These are phyloP conservation scores for Pseudopyricularia javanii DNA, from an alignment of 2,329 filamentous ascomycete species.

Conservation along the genomic window DNA sequence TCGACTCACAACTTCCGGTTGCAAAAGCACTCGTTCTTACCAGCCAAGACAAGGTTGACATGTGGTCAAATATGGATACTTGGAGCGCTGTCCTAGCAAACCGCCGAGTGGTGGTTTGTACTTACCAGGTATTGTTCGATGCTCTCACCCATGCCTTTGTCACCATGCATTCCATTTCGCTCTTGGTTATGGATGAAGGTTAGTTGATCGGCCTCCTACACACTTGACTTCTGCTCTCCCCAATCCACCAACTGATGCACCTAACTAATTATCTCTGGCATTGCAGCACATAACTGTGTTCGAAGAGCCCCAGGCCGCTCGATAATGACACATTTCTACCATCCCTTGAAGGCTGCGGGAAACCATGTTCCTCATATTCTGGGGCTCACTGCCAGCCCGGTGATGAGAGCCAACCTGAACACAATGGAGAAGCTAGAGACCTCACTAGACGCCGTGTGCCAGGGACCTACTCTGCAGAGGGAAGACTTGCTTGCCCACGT, in stretches of 20 bases:
- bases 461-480: slow-evolving; percentile 55
- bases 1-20: slow-evolving; percentile 46
- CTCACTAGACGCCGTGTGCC: slow-evolving; percentile 58
- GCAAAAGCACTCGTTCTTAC: slow-evolving; percentile 50
- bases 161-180: slow-evolving; percentile 43
- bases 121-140: slow-evolving; percentile 62
- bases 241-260: neutral
- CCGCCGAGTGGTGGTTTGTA: slow-evolving; percentile 64
- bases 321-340: slow-evolving; percentile 66
- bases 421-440: slow-evolving; percentile 51
- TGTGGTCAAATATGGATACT: slow-evolving; percentile 50
- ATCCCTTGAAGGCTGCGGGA: slow-evolving; percentile 26
- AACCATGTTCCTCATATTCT: slow-evolving; percentile 51
- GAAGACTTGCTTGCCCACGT: slow-evolving; percentile 57
- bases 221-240: neutral
- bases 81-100: slow-evolving; percentile 54
- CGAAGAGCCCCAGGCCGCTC: slow-evolving; percentile 50
- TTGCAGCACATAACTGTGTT: slow-evolving; percentile 60
- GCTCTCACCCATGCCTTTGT: slow-evolving; percentile 67
- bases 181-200: slow-evolving; percentile 82
- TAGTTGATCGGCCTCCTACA: slow-evolving; percentile 7
- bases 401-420: slow-evolving; percentile 43
- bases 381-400: slow-evolving; percentile 70
- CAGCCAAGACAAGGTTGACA: slow-evolving; percentile 57
- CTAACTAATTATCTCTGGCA: neutral